phyloP scores from a whole-genome alignment of 805 yeast species.

The Starmerella powellii region DNA sequence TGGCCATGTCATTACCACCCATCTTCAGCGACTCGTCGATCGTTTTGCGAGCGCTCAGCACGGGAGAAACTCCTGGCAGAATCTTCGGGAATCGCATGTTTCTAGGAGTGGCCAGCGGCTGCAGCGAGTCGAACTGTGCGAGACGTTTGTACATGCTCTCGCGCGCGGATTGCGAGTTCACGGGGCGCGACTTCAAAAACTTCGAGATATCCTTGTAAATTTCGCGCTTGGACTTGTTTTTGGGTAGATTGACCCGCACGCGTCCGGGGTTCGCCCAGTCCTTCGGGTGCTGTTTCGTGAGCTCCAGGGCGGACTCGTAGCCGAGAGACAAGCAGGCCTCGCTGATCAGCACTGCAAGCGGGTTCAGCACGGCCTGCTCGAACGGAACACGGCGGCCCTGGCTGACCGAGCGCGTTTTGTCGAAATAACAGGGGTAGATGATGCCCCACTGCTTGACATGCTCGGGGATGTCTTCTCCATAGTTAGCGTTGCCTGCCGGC shows the following conservation, averaged over 20 bases:
- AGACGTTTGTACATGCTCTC: slow-evolving; percentile 18
- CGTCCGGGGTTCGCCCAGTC: slow-evolving; percentile 98
- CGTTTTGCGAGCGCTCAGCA: slow-evolving; percentile 73
- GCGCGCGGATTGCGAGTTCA: slow-evolving; percentile 48
- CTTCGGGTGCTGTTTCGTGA: slow-evolving; percentile 85
- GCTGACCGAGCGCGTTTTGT: slow-evolving; percentile 54
- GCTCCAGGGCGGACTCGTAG: slow-evolving; percentile 31
- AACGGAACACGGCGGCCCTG: slow-evolving; percentile 74
- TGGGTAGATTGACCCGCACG: slow-evolving; percentile 52
- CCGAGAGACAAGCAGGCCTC: slow-evolving; percentile 48
- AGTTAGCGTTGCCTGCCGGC: slow-evolving; percentile 11
- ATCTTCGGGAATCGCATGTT: slow-evolving; percentile 79
- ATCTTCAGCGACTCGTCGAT: slow-evolving; percentile 33
- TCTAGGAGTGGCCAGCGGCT: slow-evolving; percentile 59
- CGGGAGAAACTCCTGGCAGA: slow-evolving; percentile 76
- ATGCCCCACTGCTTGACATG: slow-evolving; percentile 54
- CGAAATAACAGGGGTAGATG: slow-evolving; percentile 88
- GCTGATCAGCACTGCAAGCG: slow-evolving; percentile 68
- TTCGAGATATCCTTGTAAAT: slow-evolving; percentile 48
- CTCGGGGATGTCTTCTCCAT: slow-evolving; percentile 34
- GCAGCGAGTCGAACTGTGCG: slow-evolving; percentile 27
- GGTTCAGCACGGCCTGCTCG: slow-evolving; percentile 68
- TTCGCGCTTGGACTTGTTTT: slow-evolving; percentile 48
- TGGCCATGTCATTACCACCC: slow-evolving; percentile 16
- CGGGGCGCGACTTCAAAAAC: slow-evolving; percentile 54